Evolutionary conservation across 192 early-diverging fungal genomes (phyloP).

Genomic region (Helicostylum pulchrum): DNA sequence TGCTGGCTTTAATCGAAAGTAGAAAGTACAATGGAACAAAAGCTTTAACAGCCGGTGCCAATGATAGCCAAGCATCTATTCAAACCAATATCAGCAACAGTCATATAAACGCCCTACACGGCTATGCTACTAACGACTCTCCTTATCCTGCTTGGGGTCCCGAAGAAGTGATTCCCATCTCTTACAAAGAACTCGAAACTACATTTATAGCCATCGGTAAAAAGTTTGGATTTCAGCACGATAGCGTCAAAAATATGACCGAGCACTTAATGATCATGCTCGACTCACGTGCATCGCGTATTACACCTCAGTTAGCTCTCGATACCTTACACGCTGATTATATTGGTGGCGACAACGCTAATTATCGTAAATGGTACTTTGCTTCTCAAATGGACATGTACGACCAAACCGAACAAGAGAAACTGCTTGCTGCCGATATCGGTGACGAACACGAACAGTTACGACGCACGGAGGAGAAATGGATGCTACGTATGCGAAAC

Average conservation of each 20-base stretch:
- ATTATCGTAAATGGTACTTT: slow-evolving; percentile 85
- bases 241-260: slow-evolving; percentile 73
- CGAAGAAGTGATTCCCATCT: slow-evolving; percentile 55
- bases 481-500: slow-evolving; percentile 67
- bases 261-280: slow-evolving; percentile 78
- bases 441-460: slow-evolving; percentile 7
- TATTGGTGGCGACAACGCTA: slow-evolving; percentile 76
- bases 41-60: not conserved
- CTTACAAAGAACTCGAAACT: slow-evolving; percentile 64
- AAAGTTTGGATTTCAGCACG: slow-evolving; percentile 77
- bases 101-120: not conserved
- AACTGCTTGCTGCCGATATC: slow-evolving; percentile 21
- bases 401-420: slow-evolving; percentile 6
- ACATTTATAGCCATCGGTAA: slow-evolving; percentile 63
- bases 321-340: slow-evolving; percentile 75
- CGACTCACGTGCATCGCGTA: slow-evolving; percentile 73
- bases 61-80: not conserved
- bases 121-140: slow-evolving; percentile 13
- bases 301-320: slow-evolving; percentile 67
- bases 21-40: slow-evolving; percentile 42
- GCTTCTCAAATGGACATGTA: slow-evolving; percentile 62
- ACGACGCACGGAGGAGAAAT: slow-evolving; percentile 49
- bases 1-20: slow-evolving; percentile 64
- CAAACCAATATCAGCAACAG: not conserved
- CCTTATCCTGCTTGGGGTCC: slow-evolving; percentile 49